These are phyloP conservation scores for Fagus crenata DNA, from an alignment of 306 rosid genomes.

Conservation along the genomic window DNA sequence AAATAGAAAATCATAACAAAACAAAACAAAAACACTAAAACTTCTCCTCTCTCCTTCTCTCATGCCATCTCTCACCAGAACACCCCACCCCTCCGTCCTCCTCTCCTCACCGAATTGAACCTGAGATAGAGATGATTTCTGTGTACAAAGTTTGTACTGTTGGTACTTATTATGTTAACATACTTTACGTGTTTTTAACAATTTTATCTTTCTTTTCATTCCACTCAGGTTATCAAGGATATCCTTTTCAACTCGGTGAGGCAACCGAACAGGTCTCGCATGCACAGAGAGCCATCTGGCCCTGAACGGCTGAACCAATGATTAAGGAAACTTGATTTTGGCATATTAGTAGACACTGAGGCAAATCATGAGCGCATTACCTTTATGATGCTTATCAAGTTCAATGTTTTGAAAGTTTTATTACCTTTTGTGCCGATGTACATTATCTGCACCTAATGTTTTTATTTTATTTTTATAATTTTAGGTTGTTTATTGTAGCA, in stretches of 20 bases:
- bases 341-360: background rate
- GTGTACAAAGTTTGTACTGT: background rate
- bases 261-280: conserved; percentile 54
- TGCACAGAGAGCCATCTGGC: conserved; percentile 53
- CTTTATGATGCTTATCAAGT: conserved; percentile 1
- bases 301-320: conserved; percentile 70
- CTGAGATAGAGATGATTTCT: background rate
- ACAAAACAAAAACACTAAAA: no score
- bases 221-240: conserved; percentile 83
- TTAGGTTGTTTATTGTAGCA: background rate
- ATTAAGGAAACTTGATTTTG: conserved; percentile 63
- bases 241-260: conserved; percentile 78
- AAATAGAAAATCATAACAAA: no score
- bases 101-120: no score
- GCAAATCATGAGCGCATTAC: conserved; percentile 23
- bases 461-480: no score
- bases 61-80: no score
- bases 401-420: conserved; percentile 14
- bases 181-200: conserved; percentile 15
- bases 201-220: background rate
- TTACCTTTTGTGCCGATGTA: conserved; percentile 21
- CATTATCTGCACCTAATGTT: background rate
- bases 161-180: background rate
- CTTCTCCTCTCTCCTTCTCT: no score
- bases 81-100: no score